A percentile compares a stretch with the other conserved stretches of the same genome.
phyloP scores from a whole-genome alignment of 345 rosid genomes.

The Linum usitatissimum region DNA sequence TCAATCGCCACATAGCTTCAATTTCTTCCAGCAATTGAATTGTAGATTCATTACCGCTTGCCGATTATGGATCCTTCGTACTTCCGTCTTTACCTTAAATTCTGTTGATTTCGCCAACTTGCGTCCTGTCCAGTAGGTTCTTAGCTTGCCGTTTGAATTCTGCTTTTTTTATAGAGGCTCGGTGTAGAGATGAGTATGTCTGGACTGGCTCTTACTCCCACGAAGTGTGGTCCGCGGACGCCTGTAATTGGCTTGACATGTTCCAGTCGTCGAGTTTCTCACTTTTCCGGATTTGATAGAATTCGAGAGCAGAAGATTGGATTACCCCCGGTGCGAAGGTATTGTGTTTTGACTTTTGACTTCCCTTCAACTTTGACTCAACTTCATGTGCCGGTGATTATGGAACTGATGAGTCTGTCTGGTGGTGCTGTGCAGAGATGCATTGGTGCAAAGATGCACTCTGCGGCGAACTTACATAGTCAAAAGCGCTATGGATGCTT shows the following conservation, averaged over 20 bases:
- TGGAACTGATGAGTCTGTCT: slow-evolving; percentile 4
- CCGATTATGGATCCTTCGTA: too few relatives aligned
- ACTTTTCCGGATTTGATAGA: slow-evolving; percentile 16
- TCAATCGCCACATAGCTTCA: too few relatives aligned
- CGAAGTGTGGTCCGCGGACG: slow-evolving; percentile 34
- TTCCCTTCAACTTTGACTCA: not conserved
- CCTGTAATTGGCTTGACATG: slow-evolving; percentile 23
- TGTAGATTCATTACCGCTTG: too few relatives aligned
- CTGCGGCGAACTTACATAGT: slow-evolving; percentile 18
- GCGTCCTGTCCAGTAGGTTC: too few relatives aligned
- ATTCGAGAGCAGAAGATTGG: slow-evolving; percentile 18
- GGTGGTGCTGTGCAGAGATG: slow-evolving; percentile 19
- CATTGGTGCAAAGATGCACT: slow-evolving; percentile 25
- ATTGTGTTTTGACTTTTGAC: not conserved
- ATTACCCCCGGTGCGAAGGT: slow-evolving; percentile 35
- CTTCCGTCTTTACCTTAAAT: too few relatives aligned
- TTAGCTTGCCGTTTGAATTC: not conserved
- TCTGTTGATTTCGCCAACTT: too few relatives aligned
- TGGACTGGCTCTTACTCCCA: slow-evolving; percentile 47
- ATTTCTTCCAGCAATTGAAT: too few relatives aligned
- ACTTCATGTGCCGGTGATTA: not conserved
- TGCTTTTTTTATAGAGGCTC: not conserved
- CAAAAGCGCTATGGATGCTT: slow-evolving; percentile 66
- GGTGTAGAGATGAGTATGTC: slow-evolving; percentile 41
- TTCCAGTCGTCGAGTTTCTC: slow-evolving; percentile 15